phyloP scores from a whole-genome alignment of 192 early-diverging fungal species.

The Coemansia sp. region DNA sequence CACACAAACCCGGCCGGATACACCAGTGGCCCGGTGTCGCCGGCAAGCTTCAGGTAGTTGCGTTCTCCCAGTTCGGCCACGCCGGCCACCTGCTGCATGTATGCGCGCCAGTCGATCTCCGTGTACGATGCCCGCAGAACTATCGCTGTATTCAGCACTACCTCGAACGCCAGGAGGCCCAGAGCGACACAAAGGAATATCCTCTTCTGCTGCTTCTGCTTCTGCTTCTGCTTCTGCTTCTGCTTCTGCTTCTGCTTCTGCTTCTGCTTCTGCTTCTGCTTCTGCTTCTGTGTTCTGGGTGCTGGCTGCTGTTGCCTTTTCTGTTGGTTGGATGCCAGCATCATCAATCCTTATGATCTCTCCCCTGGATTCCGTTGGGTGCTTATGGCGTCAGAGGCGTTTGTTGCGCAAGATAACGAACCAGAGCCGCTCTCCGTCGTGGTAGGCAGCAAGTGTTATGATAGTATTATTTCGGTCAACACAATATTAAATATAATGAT shows the following conservation, averaged over 20 bases:
- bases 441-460: neutral
- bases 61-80: slow-evolving; percentile 75
- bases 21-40: slow-evolving; percentile 94
- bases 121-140: slow-evolving; percentile 62
- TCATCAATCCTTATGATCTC: too few relatives aligned
- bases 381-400: neutral
- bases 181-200: slow-evolving; percentile 19
- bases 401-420: neutral
- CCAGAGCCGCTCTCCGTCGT: neutral
- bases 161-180: slow-evolving; percentile 20
- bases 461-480: neutral
- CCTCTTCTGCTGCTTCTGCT: slow-evolving; percentile 1
- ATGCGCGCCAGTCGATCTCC: slow-evolving; percentile 95
- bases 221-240: neutral
- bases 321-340: too few relatives aligned
- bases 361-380: neutral
- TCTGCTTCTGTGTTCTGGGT: neutral
- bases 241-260: neutral
- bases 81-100: slow-evolving; percentile 88
- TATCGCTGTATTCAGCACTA: slow-evolving; percentile 11
- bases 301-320: too few relatives aligned
- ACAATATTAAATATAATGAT: too few relatives aligned
- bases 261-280: neutral
- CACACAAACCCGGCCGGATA: slow-evolving; percentile 92
- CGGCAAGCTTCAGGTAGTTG: slow-evolving; percentile 75